These are phyloP conservation scores for Diplotaxis tenuifolia DNA, from an alignment of 345 rosid species.

Conservation along the genomic window DNA sequence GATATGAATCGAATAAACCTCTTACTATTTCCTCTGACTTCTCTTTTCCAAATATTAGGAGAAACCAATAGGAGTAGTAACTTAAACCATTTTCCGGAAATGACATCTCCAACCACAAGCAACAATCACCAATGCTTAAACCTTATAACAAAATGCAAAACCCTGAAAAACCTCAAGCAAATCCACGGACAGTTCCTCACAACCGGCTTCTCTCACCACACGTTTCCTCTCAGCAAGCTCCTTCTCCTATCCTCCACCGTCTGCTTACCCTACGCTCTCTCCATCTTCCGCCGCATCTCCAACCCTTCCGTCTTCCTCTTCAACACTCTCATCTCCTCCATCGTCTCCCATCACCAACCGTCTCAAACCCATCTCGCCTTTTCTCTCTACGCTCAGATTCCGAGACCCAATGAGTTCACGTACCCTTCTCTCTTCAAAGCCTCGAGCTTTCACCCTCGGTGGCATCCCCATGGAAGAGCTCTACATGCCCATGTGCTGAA, in stretches of 20 bases:
- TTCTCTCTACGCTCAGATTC: conserved; percentile 44
- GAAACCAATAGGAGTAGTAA: neutral
- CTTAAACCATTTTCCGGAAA: conserved; percentile 1
- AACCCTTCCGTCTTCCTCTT: conserved; percentile 56
- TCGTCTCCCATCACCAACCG: conserved; percentile 29
- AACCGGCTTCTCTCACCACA: conserved; percentile 51
- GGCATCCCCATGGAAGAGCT: conserved; percentile 45
- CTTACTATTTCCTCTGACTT: neutral
- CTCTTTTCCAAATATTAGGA: neutral
- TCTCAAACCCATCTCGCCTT: conserved; percentile 43
- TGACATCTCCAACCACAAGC: conserved; percentile 50
- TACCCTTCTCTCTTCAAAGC: conserved; percentile 72
- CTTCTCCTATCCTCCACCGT: conserved; percentile 45
- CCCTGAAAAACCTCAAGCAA: conserved; percentile 46
- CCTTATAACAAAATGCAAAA: conserved; percentile 47
- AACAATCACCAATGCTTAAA: conserved; percentile 43
- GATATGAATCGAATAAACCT: neutral
- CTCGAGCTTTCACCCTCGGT: conserved; percentile 38
- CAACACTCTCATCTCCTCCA: conserved; percentile 60
- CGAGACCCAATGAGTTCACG: conserved; percentile 54
- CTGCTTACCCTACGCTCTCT: conserved; percentile 43
- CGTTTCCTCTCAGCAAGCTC: conserved; percentile 63
- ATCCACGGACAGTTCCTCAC: conserved; percentile 51
- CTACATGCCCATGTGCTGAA: conserved; percentile 63
- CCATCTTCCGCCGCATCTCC: conserved; percentile 48